Evolutionary conservation across 306 rosid species (phyloP).

Genomic region (Quercus agrifolia): DNA sequence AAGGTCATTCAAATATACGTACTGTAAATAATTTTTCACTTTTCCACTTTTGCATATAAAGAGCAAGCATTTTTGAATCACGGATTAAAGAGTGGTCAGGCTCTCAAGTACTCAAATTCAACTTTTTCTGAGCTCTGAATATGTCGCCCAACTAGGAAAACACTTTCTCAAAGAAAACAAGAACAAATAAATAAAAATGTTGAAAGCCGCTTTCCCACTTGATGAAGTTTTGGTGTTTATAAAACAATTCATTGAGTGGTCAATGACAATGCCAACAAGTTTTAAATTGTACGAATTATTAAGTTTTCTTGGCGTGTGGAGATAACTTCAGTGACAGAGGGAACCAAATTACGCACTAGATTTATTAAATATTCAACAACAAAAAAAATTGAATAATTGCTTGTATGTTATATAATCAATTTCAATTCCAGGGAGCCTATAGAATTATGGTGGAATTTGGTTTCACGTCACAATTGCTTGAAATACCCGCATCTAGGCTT

Average conservation of each 20-base stretch:
- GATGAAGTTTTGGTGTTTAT: not conserved
- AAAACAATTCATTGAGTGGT: not conserved
- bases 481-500: not conserved
- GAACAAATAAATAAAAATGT: not conserved
- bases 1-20: too few relatives aligned
- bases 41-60: too few relatives aligned
- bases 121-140: not conserved
- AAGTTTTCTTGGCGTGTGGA: slow-evolving; percentile 59
- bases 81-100: too few relatives aligned
- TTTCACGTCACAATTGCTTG: not conserved
- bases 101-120: too few relatives aligned
- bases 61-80: too few relatives aligned
- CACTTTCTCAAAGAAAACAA: not conserved
- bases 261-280: slow-evolving; percentile 25
- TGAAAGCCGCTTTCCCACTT: not conserved
- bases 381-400: not conserved
- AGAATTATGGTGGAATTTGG: not conserved
- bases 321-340: slow-evolving; percentile 27
- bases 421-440: not conserved
- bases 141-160: not conserved
- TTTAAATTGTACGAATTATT: slow-evolving; percentile 12
- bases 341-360: slow-evolving; percentile 3
- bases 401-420: not conserved
- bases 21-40: too few relatives aligned
- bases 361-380: not conserved